Evolutionary conservation across 768 basidiomycete species (phyloP).

Genomic region (Phlebiopsis flavidoalba): DNA sequence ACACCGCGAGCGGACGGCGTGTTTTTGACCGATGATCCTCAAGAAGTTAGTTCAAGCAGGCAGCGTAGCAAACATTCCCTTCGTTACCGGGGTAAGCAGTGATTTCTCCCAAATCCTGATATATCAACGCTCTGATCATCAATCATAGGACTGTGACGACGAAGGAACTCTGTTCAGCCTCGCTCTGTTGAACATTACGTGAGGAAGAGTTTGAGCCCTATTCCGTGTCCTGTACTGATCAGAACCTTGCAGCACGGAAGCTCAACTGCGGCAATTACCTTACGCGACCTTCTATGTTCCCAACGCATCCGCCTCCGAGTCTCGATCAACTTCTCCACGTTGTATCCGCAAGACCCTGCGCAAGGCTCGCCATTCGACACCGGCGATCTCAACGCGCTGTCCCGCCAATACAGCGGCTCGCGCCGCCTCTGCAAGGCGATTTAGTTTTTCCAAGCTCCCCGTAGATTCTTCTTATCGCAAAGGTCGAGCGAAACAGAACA

Average conservation of each 20-base stretch:
- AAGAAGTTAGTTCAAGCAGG: slow-evolving; percentile 38
- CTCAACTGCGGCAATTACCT: slow-evolving; percentile 15
- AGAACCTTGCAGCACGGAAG: slow-evolving; percentile 16
- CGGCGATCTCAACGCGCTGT: slow-evolving; percentile 36
- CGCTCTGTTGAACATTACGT: slow-evolving; percentile 25
- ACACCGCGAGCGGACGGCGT: slow-evolving; percentile 44
- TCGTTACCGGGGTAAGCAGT: slow-evolving; percentile 34
- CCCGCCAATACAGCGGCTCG: slow-evolving; percentile 30
- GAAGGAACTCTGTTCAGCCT: slow-evolving; percentile 46
- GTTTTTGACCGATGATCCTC: slow-evolving; percentile 37
- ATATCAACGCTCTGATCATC: no score
- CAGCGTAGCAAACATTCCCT: slow-evolving; percentile 42
- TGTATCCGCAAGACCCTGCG: slow-evolving; percentile 27
- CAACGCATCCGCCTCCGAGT: slow-evolving; percentile 10
- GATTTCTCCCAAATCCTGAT: background rate
- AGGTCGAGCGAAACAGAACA: slow-evolving; percentile 15
- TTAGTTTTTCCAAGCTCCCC: slow-evolving; percentile 21
- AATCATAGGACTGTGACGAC: slow-evolving; percentile 33
- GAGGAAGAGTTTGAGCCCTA: background rate
- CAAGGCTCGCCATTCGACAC: slow-evolving; percentile 54
- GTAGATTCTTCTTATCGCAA: slow-evolving; percentile 21
- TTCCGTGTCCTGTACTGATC: background rate
- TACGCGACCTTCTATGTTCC: slow-evolving; percentile 21
- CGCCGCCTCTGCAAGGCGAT: slow-evolving; percentile 23
- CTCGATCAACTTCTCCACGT: slow-evolving; percentile 14